A percentile compares a stretch with the other conserved stretches of the same genome.
Conservation (phyloP, 2,329 filamentous ascomycete genomes). For the Falciphora oryzae region DNA sequence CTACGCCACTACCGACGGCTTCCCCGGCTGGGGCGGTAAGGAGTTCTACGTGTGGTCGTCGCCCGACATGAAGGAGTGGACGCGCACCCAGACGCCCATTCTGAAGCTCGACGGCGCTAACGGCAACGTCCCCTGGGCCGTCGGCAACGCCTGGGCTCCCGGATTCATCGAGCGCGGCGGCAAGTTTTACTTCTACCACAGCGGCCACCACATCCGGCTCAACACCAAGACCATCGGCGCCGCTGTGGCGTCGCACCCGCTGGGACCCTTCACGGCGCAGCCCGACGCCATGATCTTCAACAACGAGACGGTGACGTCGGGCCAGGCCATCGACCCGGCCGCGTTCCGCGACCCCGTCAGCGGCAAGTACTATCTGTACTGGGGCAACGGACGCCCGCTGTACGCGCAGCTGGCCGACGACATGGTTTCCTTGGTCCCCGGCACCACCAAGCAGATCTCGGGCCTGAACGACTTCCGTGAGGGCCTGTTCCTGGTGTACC, state of each 20-base stretch:
- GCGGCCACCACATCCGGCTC: slow-evolving; percentile 44
- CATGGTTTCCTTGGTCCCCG: slow-evolving; percentile 37
- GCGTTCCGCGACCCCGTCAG: slow-evolving; percentile 53
- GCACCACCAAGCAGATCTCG: slow-evolving; percentile 25
- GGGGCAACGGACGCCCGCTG: slow-evolving; percentile 43
- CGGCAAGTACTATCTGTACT: slow-evolving; percentile 56
- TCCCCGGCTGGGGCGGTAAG: slow-evolving; percentile 37
- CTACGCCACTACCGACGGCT: slow-evolving; percentile 41
- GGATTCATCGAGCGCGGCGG: slow-evolving; percentile 54
- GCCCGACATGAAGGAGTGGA: slow-evolving; percentile 35
- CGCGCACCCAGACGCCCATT: slow-evolving; percentile 33
- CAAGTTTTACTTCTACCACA: slow-evolving; percentile 62
- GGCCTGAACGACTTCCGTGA: slow-evolving; percentile 39
- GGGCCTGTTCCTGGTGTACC: slow-evolving; percentile 36
- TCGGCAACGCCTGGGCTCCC: slow-evolving; percentile 62
- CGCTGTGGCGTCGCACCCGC: slow-evolving; percentile 48
- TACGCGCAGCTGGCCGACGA: slow-evolving; percentile 37
- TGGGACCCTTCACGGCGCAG: slow-evolving; percentile 54
- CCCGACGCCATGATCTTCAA: slow-evolving; percentile 48
- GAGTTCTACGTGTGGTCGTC: slow-evolving; percentile 44
- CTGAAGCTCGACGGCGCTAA: slow-evolving; percentile 37
- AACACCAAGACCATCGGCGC: slow-evolving; percentile 57
- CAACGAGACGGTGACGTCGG: slow-evolving; percentile 33
- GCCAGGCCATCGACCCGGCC: slow-evolving; percentile 54
- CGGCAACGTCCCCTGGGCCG: slow-evolving; percentile 57